Evolutionary conservation across 1,139 yeast genomes (phyloP).

Genomic region (Lodderomyces oxycetoniae): DNA sequence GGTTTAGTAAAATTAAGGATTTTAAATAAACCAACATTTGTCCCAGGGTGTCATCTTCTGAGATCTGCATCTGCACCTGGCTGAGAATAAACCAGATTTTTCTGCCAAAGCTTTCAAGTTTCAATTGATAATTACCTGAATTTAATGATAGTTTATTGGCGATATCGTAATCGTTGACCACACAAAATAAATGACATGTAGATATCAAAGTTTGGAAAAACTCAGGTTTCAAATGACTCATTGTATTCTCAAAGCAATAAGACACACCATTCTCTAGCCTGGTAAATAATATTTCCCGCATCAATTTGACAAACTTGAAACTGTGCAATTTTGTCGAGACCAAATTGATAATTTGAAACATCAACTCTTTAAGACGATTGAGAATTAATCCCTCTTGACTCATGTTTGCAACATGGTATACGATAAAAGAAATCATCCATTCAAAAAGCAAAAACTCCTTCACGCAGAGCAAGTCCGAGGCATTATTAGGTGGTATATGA

Average conservation of each 20-base stretch:
- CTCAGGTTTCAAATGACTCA: slow-evolving; percentile 2
- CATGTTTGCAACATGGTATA: slow-evolving; percentile 21
- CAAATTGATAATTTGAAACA: slow-evolving; percentile 30
- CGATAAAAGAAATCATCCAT: slow-evolving; percentile 30
- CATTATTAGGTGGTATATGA: slow-evolving; percentile 6
- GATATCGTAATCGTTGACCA: slow-evolving; percentile 36
- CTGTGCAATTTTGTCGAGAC: slow-evolving; percentile 28
- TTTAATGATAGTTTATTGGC: slow-evolving; percentile 27
- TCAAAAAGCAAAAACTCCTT: slow-evolving; percentile 21
- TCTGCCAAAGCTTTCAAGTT: slow-evolving; percentile 30
- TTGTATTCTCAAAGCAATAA: slow-evolving; percentile 10
- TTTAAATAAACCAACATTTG: slow-evolving; percentile 22
- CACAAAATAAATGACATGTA: slow-evolving; percentile 30
- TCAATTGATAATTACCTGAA: slow-evolving; percentile 20
- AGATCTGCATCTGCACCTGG: slow-evolving; percentile 7
- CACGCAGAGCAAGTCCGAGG: not conserved
- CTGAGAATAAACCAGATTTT: slow-evolving; percentile 32
- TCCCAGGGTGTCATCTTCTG: slow-evolving; percentile 6
- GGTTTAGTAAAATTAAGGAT: slow-evolving; percentile 28
- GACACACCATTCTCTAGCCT: slow-evolving; percentile 14
- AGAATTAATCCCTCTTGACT: slow-evolving; percentile 14
- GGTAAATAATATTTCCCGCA: slow-evolving; percentile 17
- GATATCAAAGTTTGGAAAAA: slow-evolving; percentile 10
- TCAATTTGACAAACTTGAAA: slow-evolving; percentile 20
- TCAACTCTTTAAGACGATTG: slow-evolving; percentile 26